Base-by-base conservation (phyloP, 257 asterid species). In the Solanum microdontum region DNA sequence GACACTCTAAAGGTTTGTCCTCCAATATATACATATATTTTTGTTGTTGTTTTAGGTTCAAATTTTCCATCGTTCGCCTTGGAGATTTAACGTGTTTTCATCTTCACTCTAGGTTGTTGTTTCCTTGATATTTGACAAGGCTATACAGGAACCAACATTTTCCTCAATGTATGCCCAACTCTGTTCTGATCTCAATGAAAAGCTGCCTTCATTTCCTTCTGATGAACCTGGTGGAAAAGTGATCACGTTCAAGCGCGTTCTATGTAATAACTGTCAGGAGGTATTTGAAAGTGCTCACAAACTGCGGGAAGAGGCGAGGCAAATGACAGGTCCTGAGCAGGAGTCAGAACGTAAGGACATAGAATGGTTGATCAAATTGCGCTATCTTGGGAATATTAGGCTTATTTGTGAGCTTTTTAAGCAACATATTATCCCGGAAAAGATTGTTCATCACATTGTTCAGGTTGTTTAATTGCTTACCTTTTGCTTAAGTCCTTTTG, bases 361-460 rank as follows among this genome's bases (percentile, higher is more conserved):
- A 90, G 99, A 97, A 88, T 93, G 95, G 92, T 55, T 94, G 87
- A 64, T 94, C 88, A 96, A 97, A 89, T 90, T 97, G 87, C 96
- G 98, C 21, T 96, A 98, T 48, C 98, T 95, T 66, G 99, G 99
- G 79, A 97, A 97, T 89, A 97, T 97, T 83, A 97, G 96, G 32
- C 93, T 96, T 32, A 97, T 97, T 84, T 99, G 99, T 30, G 99
- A 97, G 92, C 99, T 97, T 89, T 87, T 97, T 91, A 97, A 97
- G 93, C 99, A 95, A 93, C 96, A 90, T 91, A 96, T 97, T 97
- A 97, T 93, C 87, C 95, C 95, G 1, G 99, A 96, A 91, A 96
- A 66, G 93, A 93, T 97, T 91, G 99, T 95, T 91, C 99, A 95
- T 87, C 99, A 94, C 92, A 97, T 97, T 79, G 98, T 96, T 90